Evolutionary conservation across 805 yeast genomes (phyloP), one percentile per base, ranked within the genome.

Genomic region (Wickerhamomyces tratensis): DNA sequence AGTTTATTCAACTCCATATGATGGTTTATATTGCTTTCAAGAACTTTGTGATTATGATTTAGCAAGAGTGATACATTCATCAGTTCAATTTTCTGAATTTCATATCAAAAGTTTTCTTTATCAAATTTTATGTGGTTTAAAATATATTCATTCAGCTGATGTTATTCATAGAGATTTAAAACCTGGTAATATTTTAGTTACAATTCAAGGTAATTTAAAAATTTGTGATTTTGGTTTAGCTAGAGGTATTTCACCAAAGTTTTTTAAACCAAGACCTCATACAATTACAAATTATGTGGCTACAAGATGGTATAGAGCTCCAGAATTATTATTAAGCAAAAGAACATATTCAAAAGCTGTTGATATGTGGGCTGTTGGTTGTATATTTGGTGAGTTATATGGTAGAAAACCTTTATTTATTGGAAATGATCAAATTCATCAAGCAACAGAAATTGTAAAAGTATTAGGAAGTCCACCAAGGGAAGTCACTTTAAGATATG

Each of bases 221-320:
- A 86, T 89, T 14, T 87, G 97, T 62, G 98, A 89, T 63, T 89
- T 89, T 67, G 98, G 98, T 0, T 67, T 89, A 33, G 95, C 97
- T 1, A 68, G 97, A 55, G 94, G 95, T 1, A 68, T 86, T 11
- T 60, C 67, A 1, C 58, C 63, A 8, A 54, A 56, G 42, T 63
- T 46, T 46, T 49, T 58, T 46, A 63, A 59, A 40, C 59, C 66
- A 13, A 63, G 58, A 35, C 46, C 64, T 4, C 54, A 64, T 30
- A 68, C 74, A 13, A 84, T 85, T 27, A 85, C 95, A 10, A 81
- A 78, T 51, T 89, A 89, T 56, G 96, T 89, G 25, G 96, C 96
- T 0, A 89, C 97, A 0, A 65, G 97, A 44, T 89, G 96, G 96
- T 89, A 89, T 55, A 69, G 98, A 38, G 96, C 97, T 0, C 98